Evolutionary conservation across 1,139 yeast genomes (phyloP), one percentile per base, ranked within the genome.

Genomic region (Kluyveromyces marxianus): DNA sequence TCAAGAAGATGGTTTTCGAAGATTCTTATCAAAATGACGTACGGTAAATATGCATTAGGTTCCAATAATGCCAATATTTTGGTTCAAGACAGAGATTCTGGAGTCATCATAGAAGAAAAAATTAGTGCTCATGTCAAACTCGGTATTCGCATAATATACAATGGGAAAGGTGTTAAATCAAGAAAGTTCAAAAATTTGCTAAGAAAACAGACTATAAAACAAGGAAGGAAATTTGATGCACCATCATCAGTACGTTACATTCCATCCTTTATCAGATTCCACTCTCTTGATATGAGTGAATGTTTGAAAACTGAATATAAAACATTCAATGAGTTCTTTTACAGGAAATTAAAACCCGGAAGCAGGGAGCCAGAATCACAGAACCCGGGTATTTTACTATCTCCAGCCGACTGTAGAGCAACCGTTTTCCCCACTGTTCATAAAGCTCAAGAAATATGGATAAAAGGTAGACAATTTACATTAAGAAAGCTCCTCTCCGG

Each of bases 1-100:
- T 77, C 92, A 3, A 81, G 86, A 55, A 77, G 92, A 52, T 89
- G 97, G 97, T 87, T 85, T 56, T 76, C 90, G 4, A 88, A 85
- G 57, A 76, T 85, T 3, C 70, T 89, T 49, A 84, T 89, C 46
- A 90, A 88, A 59, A 69, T 92, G 41, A 86, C 95, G 0, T 89
- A 88, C 60, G 98, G 98, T 0, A 83, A 84, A 55, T 85, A 89
- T 62, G 79, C 82, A 42, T 68, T 90, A 30, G 98, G 98, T 1
- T 83, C 89, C 35, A 87, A 90, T 60, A 87, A 94, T 41, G 98
- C 97, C 10, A 90, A 90, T 59, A 92, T 92, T 37, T 70, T 92
- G 45, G 97, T 92, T 2, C 97, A 92, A 63, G 97, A 92, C 64
- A 72, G 98, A 53, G 72, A 76, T 36, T 84, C 96, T 0, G 98